Evolutionary conservation across 2,329 filamentous ascomycete species (phyloP), one percentile per base, ranked within the genome.

Genomic region (Nigrospora osmanthi): DNA sequence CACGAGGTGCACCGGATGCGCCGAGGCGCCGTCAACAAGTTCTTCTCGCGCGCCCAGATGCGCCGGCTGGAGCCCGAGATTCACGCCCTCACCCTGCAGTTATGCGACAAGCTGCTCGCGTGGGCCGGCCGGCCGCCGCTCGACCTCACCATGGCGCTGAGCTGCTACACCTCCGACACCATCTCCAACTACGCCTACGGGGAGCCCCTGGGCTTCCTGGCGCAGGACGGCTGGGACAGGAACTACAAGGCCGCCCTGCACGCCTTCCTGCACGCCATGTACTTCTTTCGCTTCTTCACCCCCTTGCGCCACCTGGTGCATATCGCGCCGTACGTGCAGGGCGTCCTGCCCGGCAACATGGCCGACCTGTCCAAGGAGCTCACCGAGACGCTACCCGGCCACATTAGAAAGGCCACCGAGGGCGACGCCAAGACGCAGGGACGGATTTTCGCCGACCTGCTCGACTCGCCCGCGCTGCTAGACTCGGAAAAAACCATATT

Each of bases 181-280:
- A 68, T 68, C 28, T 61, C 60, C 2, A 53, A 59, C 2, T 68
- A 66, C 42, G 58, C 56, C 16, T 69, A 68, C 44, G 66, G 66
- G 13, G 60, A 66, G 36, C 51, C 54, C 2, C 57, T 66, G 43
- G 62, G 61, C 1, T 55, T 63, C 36, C 38, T 63, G 15, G 49
- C 51, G 6, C 32, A 37, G 41, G 31, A 31, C 14, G 58, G 52
- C 0, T 67, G 63, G 61, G 55, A 57, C 19, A 62, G 62, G 3
- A 64, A 66, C 45, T 64, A 65, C 38, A 51, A 52, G 10, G 47
- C 9, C 49, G 54, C 6, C 55, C 49, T n/a, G 47, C 54, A 51
- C 3, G 47, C 53, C 1, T 40, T 53, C 13, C 48, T 60, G 4
- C 48, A 51, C 34, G 48, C 53, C 12, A 45, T 49, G 6, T 57